Conservation (phyloP, 352 stramenopile species). For the Globisporangium polare region DNA sequence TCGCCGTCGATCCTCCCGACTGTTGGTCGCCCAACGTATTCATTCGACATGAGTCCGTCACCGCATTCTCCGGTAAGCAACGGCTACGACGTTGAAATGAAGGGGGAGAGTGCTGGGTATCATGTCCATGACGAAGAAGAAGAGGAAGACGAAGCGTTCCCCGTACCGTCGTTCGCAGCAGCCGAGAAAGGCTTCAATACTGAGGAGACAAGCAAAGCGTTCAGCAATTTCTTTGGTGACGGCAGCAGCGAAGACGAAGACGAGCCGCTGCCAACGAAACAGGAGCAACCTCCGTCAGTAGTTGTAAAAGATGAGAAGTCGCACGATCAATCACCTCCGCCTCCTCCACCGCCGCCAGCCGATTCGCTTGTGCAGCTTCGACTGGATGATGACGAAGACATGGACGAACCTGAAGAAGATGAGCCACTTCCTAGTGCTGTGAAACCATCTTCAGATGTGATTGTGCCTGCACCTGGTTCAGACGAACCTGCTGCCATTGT, state of each 20-base stretch:
- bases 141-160: conserved; percentile 74
- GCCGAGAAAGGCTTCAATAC: conserved; percentile 41
- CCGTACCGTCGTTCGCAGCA: conserved; percentile 32
- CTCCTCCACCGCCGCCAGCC: background rate
- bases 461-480: background rate
- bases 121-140: conserved; percentile 32
- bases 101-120: conserved; percentile 10
- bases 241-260: conserved; percentile 58
- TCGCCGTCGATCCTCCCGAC: conserved; percentile 15
- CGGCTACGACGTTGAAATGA: conserved; percentile 10
- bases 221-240: conserved; percentile 72
- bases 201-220: conserved; percentile 57
- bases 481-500: conserved; percentile 3
- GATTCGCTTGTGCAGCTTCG: conserved; percentile 9
- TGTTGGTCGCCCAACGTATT: background rate
- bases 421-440: conserved; percentile 36
- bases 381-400: conserved; percentile 28
- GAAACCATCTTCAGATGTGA: background rate
- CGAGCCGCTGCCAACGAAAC: conserved; percentile 46
- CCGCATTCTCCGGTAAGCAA: conserved; percentile 2
- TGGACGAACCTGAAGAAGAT: conserved; percentile 54
- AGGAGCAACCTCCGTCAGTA: background rate
- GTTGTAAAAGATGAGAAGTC: background rate
- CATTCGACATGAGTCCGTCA: background rate
- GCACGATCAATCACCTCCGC: background rate